Evolutionary conservation across 164 flowering plant species (phyloP).

Genomic region (Kalanchoe fedtschenkoi): DNA sequence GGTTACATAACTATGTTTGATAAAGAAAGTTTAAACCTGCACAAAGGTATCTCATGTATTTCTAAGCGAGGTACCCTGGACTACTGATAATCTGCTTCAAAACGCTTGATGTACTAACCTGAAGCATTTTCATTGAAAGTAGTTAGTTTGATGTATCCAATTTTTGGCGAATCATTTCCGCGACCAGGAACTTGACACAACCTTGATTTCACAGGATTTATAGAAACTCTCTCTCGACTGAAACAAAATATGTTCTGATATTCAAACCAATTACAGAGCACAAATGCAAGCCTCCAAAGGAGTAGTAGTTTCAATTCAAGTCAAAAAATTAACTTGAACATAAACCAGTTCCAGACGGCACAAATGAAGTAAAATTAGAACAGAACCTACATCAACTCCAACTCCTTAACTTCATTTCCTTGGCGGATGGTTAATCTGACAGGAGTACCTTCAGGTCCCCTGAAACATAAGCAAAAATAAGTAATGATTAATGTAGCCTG

Average conservation of each 20-base stretch:
- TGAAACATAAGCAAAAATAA: constrained; percentile 21
- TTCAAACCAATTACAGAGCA: background rate
- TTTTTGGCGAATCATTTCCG: constrained; percentile 50
- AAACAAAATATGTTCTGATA: constrained; percentile 10
- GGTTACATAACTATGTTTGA: too few species aligned
- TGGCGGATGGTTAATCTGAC: constrained; percentile 63
- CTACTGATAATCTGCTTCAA: background rate
- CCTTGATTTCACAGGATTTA: constrained; percentile 84
- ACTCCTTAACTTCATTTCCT: constrained; percentile 50
- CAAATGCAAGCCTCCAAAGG: background rate
- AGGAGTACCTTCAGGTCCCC: constrained; percentile 89
- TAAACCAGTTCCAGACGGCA: background rate
- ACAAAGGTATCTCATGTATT: too few species aligned
- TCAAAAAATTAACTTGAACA: background rate
- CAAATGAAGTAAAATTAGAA: background rate
- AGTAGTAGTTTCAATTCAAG: too few species aligned
- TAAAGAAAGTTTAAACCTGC: too few species aligned
- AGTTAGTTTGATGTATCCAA: constrained; percentile 89
- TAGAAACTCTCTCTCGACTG: constrained; percentile 79
- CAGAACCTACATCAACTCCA: constrained; percentile 55
- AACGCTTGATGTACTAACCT: constrained; percentile 27
- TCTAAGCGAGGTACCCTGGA: too few species aligned
- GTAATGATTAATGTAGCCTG: too few species aligned
- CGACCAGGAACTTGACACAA: constrained; percentile 52
- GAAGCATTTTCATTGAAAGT: constrained; percentile 90